phyloP scores from a whole-genome alignment of 192 early-diverging fungal genomes.

The Diversispora epigaea region DNA sequence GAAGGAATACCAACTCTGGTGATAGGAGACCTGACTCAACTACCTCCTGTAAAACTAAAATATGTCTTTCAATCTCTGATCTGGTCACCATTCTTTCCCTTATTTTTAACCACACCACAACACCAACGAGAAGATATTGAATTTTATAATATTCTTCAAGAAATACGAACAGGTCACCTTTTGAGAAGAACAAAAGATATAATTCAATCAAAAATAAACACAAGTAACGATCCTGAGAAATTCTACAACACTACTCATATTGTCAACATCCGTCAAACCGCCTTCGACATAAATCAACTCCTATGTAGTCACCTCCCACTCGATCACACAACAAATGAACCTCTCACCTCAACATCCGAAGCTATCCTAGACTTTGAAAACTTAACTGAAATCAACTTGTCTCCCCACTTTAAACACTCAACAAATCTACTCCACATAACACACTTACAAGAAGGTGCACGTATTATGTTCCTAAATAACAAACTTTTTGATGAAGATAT shows the following conservation, averaged over 20 bases:
- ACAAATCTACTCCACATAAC: no score
- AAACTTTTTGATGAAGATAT: no score
- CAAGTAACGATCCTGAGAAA: background rate
- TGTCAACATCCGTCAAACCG: background rate
- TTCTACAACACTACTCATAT: background rate
- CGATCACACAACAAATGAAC: background rate
- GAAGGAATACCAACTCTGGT: no score
- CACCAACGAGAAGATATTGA: background rate
- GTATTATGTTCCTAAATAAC: no score
- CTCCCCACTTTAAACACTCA: no score
- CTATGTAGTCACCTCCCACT: background rate
- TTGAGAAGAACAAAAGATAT: background rate
- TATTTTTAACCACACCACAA: conserved; percentile 10
- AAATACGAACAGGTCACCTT: background rate
- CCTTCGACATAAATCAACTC: background rate
- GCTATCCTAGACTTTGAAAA: background rate
- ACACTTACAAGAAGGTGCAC: no score
- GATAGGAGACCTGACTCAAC: background rate
- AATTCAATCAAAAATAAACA: background rate
- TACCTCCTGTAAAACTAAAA: background rate
- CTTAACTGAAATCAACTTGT: no score
- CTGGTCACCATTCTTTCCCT: background rate
- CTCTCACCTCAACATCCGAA: background rate
- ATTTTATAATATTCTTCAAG: conserved; percentile 8
- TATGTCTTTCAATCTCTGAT: background rate